A percentile compares a stretch with the other conserved stretches of the same genome.
Evolutionary conservation across 1,284 basidiomycete species (phyloP).

Genomic region (Malassezia globosa): DNA sequence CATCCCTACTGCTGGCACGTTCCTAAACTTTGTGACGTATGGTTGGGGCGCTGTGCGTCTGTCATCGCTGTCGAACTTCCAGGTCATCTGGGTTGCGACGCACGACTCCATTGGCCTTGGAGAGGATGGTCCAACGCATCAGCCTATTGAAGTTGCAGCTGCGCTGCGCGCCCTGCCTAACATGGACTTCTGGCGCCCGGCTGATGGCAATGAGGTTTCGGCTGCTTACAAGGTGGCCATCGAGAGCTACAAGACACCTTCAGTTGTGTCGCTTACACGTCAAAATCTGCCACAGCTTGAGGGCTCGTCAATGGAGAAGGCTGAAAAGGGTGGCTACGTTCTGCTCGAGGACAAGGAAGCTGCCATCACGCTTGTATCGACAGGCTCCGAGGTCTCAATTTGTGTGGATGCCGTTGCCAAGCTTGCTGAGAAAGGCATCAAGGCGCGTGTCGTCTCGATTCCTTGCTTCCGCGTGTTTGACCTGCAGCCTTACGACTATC

Average conservation of each 20-base stretch:
- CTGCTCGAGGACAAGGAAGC: conserved; percentile 63
- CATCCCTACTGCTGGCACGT: conserved; percentile 57
- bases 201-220: conserved; percentile 87
- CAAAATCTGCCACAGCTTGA: conserved; percentile 89
- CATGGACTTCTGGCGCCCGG: conserved; percentile 59
- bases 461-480: conserved; percentile 86
- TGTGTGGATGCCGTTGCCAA: conserved; percentile 70
- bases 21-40: conserved; percentile 80
- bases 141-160: conserved; percentile 77
- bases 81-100: conserved; percentile 79
- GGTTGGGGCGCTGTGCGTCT: conserved; percentile 82
- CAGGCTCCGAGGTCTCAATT: conserved; percentile 77
- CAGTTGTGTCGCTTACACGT: conserved; percentile 68
- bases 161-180: conserved; percentile 82
- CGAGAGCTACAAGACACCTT: conserved; percentile 64
- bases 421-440: conserved; percentile 58
- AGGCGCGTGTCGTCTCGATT: conserved; percentile 71
- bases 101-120: conserved; percentile 51
- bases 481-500: conserved; percentile 68
- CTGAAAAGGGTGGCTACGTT: conserved; percentile 76
- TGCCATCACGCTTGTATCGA: conserved; percentile 75
- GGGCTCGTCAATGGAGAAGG: conserved; percentile 72
- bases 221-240: conserved; percentile 75
- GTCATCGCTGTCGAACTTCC: conserved; percentile 75
- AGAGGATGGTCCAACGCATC: conserved; percentile 92